Evolutionary conservation across 148 eudicot genomes (phyloP), one percentile per base, ranked within the genome.

Genomic region (Nepenthes gracilis): DNA sequence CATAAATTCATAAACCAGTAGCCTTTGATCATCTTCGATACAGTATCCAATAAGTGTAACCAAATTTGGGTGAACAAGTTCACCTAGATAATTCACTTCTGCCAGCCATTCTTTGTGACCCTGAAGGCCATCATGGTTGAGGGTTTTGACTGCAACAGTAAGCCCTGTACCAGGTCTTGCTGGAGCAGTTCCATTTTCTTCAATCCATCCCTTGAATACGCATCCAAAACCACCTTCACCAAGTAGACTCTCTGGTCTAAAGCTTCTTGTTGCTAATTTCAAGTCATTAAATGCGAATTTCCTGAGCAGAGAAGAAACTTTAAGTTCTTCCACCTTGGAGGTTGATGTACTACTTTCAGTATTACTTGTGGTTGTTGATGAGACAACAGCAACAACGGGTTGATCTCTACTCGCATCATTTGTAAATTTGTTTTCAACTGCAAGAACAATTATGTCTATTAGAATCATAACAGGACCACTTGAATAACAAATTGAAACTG

Each of bases 31-130:
- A 74, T 85, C 91, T 78, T 85, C 91, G 49, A 82, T 82, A 65
- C 91, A 85, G 55, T 85, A 85, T 66, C 91, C 91, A 57, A 85
- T 74, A 54, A 85, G 69, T 64, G 77, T 82, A 54, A 85, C 91
- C 80, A 85, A 69, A 72, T 85, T 82, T 58, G 73, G 72, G 80
- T 85, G 91, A 63, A 85, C 69, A 70, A 85, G 91, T 40, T 85
- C 87, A 35, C 91, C 91, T 65, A 85, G 75, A 69, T 79, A 85
- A 76, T 76, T 82, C 50, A 85, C 86, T 67, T 85, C 91, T 33
- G 91, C 91, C 87, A 85, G 85, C 91, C 91, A 85, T 63, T 85
- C 91, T 77, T 82, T 82, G 67, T 85, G 91, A 70, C 87, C 91
- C 84, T 85, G 91, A 71, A 85, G 87, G 54, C 91, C 91, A 64